These are phyloP conservation scores for Hippophae rhamnoides DNA, from an alignment of 306 rosid genomes.

Conservation along the genomic window DNA sequence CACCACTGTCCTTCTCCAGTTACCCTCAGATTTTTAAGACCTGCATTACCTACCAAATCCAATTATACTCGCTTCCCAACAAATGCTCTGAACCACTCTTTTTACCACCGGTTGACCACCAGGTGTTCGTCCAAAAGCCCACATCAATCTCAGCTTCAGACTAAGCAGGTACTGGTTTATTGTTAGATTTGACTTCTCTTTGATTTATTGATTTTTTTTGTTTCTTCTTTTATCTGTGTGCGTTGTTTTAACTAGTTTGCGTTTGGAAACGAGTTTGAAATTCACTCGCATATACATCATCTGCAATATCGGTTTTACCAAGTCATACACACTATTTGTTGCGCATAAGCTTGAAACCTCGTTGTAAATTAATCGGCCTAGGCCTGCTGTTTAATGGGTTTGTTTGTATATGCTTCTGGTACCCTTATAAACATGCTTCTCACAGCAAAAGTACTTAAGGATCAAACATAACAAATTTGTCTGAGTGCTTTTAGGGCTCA, in stretches of 20 bases:
- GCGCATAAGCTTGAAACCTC: too few relatives aligned
- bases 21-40: conserved; percentile 1
- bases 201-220: neutral
- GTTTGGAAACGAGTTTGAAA: neutral
- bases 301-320: too few relatives aligned
- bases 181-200: conserved; percentile 3
- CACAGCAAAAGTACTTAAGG: too few relatives aligned
- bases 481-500: too few relatives aligned
- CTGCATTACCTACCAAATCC: conserved; percentile 31
- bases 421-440: too few relatives aligned
- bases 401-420: too few relatives aligned
- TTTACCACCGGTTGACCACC: conserved; percentile 22
- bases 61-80: conserved; percentile 25
- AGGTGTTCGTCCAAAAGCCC: conserved; percentile 49
- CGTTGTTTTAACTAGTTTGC: neutral
- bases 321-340: too few relatives aligned
- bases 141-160: conserved; percentile 33
- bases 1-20: conserved; percentile 32
- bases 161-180: conserved; percentile 24
- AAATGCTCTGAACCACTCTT: conserved; percentile 22
- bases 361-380: too few relatives aligned
- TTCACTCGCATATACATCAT: conserved; percentile 1
- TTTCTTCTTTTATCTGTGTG: neutral
- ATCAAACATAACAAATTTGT: too few relatives aligned
- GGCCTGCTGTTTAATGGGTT: too few relatives aligned